Evolutionary conservation across 2,329 filamentous ascomycete genomes (phyloP), one percentile per base, ranked within the genome.

Genomic region (Orbilia ellipsospora): DNA sequence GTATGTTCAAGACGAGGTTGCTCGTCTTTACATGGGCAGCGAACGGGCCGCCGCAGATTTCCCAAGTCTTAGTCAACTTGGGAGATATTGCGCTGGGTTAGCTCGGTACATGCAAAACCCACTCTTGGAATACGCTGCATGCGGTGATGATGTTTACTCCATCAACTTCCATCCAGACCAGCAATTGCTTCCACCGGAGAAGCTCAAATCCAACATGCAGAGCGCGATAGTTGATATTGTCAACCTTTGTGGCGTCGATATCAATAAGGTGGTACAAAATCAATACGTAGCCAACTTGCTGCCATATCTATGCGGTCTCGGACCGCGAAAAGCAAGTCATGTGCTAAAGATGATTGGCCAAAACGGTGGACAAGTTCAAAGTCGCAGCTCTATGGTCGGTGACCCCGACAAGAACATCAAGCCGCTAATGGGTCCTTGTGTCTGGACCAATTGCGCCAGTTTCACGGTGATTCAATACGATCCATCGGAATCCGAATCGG

Each of bases 161-260:
- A 87, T 99, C 74, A 88, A 90, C 18, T 97, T 97, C 83, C 93
- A 97, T 79, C 89, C 92, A 2, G 94, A 93, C 79, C 95, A 99
- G 82, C 91, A 94, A 76, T 87, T 97, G 31, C 86, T 99, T 13
- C 91, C 94, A 0, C 88, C 93, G 75, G 94, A 98, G 44, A 94
- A 96, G 84, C 86, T 99, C 45, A 85, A 90, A 77, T 93, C 92
- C 81, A 89, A 93, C 74, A 87, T 99, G 15, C 95, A 99, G 80
- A 96, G 92, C n/a, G 93, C 94, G 52, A 92, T 99, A 89, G 94
- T 99, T 10, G 95, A 99, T 81, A 97, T 97, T 87, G 95, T 99
- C 79, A 99, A 99, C 81, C 88, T 99, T 51, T 93, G 94, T 54
- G 95, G 95, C 80, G 92, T 99, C 44, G 92, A 98, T 80, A 91